Evolutionary conservation across 805 yeast genomes (phyloP).

Genomic region (Candida andamanensis): DNA sequence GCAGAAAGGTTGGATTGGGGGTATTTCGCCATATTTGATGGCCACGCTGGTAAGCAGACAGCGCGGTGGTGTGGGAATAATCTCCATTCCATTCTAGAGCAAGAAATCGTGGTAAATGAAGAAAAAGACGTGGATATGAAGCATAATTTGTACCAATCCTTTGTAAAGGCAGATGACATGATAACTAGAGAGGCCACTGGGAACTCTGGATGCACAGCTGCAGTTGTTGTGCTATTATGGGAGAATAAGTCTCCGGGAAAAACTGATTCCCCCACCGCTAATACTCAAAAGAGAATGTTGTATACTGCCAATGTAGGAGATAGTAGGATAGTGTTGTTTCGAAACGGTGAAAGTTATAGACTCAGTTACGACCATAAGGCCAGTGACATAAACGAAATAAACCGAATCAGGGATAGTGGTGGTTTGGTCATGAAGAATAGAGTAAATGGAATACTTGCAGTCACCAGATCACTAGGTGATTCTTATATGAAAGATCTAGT

Average conservation of each 20-base stretch:
- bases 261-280: conserved; percentile 4
- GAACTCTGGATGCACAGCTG: conserved; percentile 91
- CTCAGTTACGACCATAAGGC: conserved; percentile 94
- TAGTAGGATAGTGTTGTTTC: conserved; percentile 72
- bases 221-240: conserved; percentile 87
- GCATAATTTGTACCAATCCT: conserved; percentile 62
- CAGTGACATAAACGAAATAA: conserved; percentile 69
- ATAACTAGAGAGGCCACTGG: conserved; percentile 60
- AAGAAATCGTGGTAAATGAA: conserved; percentile 36
- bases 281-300: conserved; percentile 61
- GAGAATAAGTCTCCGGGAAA: conserved; percentile 36
- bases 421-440: conserved; percentile 86
- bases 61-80: conserved; percentile 94
- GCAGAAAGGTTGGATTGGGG: conserved; percentile 93
- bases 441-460: conserved; percentile 94
- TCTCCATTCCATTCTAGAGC: conserved; percentile 65
- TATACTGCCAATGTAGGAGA: conserved; percentile 97
- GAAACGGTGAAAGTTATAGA: conserved; percentile 71
- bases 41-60: conserved; percentile 92
- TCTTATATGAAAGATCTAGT: conserved; percentile 86
- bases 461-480: conserved; percentile 90
- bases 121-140: conserved; percentile 34
- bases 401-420: conserved; percentile 71
- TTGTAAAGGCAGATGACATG: conserved; percentile 67
- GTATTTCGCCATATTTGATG: conserved; percentile 92